Conservation (phyloP, 2,329 filamentous ascomycete species). For the Fusarium pseudograminearum region DNA sequence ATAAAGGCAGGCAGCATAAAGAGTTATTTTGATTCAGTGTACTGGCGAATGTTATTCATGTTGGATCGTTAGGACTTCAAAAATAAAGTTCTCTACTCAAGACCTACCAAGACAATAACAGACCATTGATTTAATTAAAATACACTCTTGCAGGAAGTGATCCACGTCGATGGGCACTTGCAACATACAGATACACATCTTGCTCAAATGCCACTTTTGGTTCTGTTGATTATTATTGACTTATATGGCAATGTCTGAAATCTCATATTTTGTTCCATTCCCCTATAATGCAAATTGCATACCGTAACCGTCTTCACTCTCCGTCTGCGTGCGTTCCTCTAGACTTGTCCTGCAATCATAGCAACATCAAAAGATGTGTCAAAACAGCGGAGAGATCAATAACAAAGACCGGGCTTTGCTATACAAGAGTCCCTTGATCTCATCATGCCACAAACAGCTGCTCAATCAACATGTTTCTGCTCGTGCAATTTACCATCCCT, state of each 20-base stretch:
- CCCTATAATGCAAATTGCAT: conserved; percentile 39
- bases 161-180: background rate
- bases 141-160: background rate
- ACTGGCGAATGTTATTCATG: background rate
- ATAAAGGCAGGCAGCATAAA: background rate
- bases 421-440: conserved; percentile 13
- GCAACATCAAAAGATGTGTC: conserved; percentile 12
- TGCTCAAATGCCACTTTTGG: background rate
- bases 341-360: conserved; percentile 26
- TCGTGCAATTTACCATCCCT: conserved; percentile 9
- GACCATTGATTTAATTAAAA: background rate
- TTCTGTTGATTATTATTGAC: conserved; percentile 33
- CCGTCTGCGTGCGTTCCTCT: conserved; percentile 33
- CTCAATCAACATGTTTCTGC: conserved; percentile 5
- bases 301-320: conserved; percentile 26
- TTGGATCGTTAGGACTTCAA: background rate
- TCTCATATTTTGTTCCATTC: conserved; percentile 41
- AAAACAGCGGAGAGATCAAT: conserved; percentile 13
- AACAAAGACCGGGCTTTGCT: conserved; percentile 4
- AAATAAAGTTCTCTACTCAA: background rate
- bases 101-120: background rate
- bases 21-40: background rate
- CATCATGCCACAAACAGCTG: conserved; percentile 14
- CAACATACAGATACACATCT: background rate
- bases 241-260: conserved; percentile 34